phyloP scores from a whole-genome alignment of 2,329 filamentous ascomycete species.

The Claviceps pusilla region DNA sequence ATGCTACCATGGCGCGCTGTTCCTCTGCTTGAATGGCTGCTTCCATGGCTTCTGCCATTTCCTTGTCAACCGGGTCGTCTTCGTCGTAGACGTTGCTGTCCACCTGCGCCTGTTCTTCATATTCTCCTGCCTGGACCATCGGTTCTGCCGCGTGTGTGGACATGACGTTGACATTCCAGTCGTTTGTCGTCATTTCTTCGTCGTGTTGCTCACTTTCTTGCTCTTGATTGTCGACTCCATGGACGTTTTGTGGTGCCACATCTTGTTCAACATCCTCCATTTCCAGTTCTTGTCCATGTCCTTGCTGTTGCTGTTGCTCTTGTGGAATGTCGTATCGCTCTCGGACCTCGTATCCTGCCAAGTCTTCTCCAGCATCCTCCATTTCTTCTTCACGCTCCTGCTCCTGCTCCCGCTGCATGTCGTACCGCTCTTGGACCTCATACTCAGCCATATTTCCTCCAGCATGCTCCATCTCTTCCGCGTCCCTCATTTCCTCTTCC shows the following conservation, averaged over 20 bases:
- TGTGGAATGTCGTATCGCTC: background rate
- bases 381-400: background rate
- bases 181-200: background rate
- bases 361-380: background rate
- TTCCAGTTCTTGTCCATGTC: background rate
- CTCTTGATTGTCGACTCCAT: background rate
- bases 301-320: background rate
- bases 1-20: constrained; percentile 6
- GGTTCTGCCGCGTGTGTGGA: constrained; percentile 4
- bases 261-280: background rate
- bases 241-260: background rate
- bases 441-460: background rate
- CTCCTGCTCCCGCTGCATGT: background rate
- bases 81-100: background rate
- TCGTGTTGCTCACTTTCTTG: background rate
- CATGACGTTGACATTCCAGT: constrained; percentile 1
- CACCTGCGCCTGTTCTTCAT: constrained; percentile 4
- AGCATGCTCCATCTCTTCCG: background rate
- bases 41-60: constrained; percentile 2
- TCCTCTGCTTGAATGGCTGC: constrained; percentile 5
- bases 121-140: background rate
- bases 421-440: background rate
- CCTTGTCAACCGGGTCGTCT: background rate
- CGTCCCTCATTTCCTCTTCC: background rate
- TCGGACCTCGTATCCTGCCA: background rate